Evolutionary conservation across 2,329 filamentous ascomycete species (phyloP).

Genomic region (Beauveria sp.): DNA sequence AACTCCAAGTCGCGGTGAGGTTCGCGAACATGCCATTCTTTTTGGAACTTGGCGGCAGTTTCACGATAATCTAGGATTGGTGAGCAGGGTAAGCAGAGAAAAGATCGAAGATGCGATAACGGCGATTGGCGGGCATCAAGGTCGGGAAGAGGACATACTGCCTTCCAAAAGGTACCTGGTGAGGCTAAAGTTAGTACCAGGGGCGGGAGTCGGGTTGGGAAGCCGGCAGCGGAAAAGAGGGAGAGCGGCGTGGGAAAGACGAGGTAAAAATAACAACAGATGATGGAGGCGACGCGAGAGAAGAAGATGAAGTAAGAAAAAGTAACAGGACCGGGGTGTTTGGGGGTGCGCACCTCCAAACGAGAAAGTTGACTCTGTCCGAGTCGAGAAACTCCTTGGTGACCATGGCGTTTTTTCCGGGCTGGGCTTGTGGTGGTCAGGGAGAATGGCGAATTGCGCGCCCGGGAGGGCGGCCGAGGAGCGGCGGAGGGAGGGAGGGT

Average conservation of each 20-base stretch:
- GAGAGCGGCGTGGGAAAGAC: neutral
- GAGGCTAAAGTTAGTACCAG: slow-evolving; percentile 13
- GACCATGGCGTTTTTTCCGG: slow-evolving; percentile 32
- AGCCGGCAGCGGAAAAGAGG: slow-evolving; percentile 4
- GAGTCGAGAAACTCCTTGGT: slow-evolving; percentile 56
- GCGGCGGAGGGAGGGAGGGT: neutral
- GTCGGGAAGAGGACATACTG: slow-evolving; percentile 36
- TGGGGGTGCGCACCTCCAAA: slow-evolving; percentile 55
- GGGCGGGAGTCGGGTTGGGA: neutral
- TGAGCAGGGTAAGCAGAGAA: slow-evolving; percentile 10
- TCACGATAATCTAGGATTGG: slow-evolving; percentile 53
- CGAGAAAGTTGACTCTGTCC: slow-evolving; percentile 61
- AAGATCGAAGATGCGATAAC: slow-evolving; percentile 3
- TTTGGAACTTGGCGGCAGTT: slow-evolving; percentile 59
- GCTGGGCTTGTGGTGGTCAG: neutral
- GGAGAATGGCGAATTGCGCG: slow-evolving; percentile 3
- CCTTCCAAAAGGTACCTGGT: slow-evolving; percentile 53
- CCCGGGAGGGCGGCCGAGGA: slow-evolving; percentile 7
- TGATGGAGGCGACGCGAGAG: slow-evolving; percentile 11
- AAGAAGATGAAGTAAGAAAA: slow-evolving; percentile 16
- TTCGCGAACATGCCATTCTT: slow-evolving; percentile 58
- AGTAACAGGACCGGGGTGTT: slow-evolving; percentile 18
- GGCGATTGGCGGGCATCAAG: neutral
- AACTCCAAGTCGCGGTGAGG: slow-evolving; percentile 57
- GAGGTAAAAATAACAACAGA: slow-evolving; percentile 6